phyloP scores from a whole-genome alignment of 2,329 filamentous ascomycete species.

The Aspergillus sp. region DNA sequence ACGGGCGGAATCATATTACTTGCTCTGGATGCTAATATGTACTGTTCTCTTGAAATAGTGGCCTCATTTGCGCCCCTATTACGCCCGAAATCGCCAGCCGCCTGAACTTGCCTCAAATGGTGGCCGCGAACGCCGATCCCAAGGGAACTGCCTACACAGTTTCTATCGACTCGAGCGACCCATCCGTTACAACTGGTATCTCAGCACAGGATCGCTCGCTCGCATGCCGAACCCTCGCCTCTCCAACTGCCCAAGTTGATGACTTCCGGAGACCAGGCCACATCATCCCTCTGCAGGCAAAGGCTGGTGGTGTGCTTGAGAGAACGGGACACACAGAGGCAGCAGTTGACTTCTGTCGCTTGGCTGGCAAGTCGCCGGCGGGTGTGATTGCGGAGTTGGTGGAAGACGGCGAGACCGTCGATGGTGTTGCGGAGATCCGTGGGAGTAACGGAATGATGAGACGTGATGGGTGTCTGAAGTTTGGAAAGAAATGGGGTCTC shows the following conservation, averaged over 20 bases:
- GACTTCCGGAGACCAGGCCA: constrained; percentile 82
- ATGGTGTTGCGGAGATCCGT: constrained; percentile 60
- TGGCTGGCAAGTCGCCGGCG: constrained; percentile 71
- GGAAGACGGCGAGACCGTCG: constrained; percentile 71
- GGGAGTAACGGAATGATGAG: constrained; percentile 82
- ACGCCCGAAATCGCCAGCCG: constrained; percentile 61
- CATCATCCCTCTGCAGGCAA: constrained; percentile 77
- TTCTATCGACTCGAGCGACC: constrained; percentile 73
- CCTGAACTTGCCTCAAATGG: constrained; percentile 87
- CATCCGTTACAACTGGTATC: constrained; percentile 80
- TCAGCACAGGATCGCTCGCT: constrained; percentile 80
- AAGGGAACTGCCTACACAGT: constrained; percentile 92
- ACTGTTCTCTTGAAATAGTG: constrained; percentile 42
- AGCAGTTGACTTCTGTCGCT: constrained; percentile 78
- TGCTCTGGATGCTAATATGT: no score
- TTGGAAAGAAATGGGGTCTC: constrained; percentile 82
- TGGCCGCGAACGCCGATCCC: constrained; percentile 70
- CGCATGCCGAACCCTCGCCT: constrained; percentile 73
- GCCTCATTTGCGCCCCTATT: constrained; percentile 86
- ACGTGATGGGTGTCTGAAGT: constrained; percentile 79
- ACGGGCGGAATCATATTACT: no score
- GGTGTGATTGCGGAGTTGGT: constrained; percentile 90
- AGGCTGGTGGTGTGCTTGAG: constrained; percentile 73
- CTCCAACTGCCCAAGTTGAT: constrained; percentile 51
- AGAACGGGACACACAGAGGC: constrained; percentile 89